Conservation (phyloP, 768 basidiomycete genomes). For the Trametes elegans region DNA sequence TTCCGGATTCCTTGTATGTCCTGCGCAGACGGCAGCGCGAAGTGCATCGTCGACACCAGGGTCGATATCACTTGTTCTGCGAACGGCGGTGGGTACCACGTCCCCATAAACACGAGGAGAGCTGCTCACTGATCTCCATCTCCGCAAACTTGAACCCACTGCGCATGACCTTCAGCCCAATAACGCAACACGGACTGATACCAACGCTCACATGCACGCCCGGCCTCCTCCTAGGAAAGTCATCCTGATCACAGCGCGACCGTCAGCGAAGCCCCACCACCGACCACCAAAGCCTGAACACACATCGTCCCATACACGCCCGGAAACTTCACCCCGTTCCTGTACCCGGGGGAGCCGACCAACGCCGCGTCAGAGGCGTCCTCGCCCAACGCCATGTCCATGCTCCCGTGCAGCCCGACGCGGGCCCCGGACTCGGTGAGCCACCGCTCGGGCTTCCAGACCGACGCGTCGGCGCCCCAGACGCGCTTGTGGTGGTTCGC, state of each 20-base stretch:
- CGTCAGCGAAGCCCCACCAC: background rate
- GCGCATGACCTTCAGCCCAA: too few species aligned
- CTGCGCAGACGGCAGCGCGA: slow-evolving; percentile 30
- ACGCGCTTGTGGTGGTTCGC: slow-evolving; percentile 49
- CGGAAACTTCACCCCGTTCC: slow-evolving; percentile 16
- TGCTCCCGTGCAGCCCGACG: background rate
- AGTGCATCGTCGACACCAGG: slow-evolving; percentile 35
- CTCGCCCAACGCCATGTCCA: slow-evolving; percentile 10
- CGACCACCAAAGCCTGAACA: background rate
- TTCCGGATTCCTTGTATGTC: slow-evolving; percentile 33
- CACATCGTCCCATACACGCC: slow-evolving; percentile 24
- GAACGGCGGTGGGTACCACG: background rate
- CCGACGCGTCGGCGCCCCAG: slow-evolving; percentile 61
- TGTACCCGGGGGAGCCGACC: background rate
- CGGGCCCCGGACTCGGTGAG: slow-evolving; percentile 26
- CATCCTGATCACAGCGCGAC: slow-evolving; percentile 13
- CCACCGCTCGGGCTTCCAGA: slow-evolving; percentile 65
- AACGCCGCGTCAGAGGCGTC: background rate
- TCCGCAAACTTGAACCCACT: slow-evolving; percentile 26
- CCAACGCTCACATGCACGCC: slow-evolving; percentile 22
- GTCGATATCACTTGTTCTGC: slow-evolving; percentile 38
- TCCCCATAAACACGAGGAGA: too few species aligned
- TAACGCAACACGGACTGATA: too few species aligned
- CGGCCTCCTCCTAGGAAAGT: slow-evolving; percentile 25
- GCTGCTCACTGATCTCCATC: slow-evolving; percentile 23